Percentiles rank a stretch among this genome's conserved stretches.
These are phyloP conservation scores for Hemisphaericaspora subhashii DNA, from an alignment of 1,139 yeast species.

Conservation along the genomic window DNA sequence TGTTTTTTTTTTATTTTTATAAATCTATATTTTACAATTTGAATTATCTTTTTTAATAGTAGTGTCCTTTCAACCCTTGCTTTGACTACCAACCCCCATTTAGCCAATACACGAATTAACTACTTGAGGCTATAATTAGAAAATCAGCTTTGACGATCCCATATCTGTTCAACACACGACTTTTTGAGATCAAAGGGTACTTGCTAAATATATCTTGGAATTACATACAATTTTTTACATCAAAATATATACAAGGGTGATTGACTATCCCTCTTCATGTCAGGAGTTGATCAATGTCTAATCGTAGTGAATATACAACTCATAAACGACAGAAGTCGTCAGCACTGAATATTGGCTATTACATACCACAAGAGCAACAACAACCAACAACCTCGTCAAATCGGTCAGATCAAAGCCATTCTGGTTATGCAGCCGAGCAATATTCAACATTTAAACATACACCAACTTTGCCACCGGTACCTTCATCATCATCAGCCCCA, in stretches of 20 bases:
- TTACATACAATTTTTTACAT: too few species aligned
- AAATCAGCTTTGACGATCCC: too few species aligned
- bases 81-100: too few species aligned
- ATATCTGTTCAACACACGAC: too few species aligned
- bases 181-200: too few species aligned
- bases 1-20: too few species aligned
- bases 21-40: too few species aligned
- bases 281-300: conserved; percentile 17
- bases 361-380: conserved; percentile 11
- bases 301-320: conserved; percentile 23
- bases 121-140: too few species aligned
- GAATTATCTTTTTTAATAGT: too few species aligned
- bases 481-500: neutral
- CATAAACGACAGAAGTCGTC: conserved; percentile 48
- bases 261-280: neutral
- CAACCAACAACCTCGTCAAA: conserved; percentile 5
- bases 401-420: neutral
- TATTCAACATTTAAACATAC: conserved; percentile 1
- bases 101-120: too few species aligned
- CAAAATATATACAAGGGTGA: neutral
- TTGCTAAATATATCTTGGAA: too few species aligned
- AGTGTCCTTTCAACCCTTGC: too few species aligned
- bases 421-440: neutral
- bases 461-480: neutral
- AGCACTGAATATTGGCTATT: conserved; percentile 35